A percentile compares a stretch with the other conserved stretches of the same genome.
These are phyloP conservation scores for Orobanche coerulescens DNA, from an alignment of 257 asterid species.

Conservation along the genomic window DNA sequence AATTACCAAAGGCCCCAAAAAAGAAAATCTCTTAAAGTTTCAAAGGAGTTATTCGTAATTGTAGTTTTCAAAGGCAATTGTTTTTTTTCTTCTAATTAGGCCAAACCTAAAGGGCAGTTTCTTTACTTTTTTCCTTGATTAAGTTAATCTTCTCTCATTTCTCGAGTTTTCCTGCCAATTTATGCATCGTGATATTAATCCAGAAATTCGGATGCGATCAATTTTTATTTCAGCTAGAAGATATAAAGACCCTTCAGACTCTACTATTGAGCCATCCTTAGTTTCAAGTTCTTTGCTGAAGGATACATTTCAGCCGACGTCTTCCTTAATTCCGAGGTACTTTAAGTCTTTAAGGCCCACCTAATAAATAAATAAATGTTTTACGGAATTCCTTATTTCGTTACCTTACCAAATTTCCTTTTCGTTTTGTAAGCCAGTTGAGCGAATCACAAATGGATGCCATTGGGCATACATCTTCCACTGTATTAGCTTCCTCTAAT, in stretches of 20 bases:
- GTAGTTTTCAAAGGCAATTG: too few species aligned
- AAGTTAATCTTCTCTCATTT: too few species aligned
- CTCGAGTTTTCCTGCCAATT: too few species aligned
- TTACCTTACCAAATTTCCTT: background rate
- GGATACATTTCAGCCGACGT: conserved; percentile 17
- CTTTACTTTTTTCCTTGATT: background rate
- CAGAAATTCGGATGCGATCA: background rate
- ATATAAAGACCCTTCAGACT: conserved; percentile 35
- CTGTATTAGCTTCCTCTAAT: conserved; percentile 35
- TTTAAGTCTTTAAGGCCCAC: background rate
- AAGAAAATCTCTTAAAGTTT: background rate
- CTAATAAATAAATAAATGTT: background rate
- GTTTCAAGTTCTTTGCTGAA: conserved; percentile 22
- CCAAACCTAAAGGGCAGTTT: background rate
- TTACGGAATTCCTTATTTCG: background rate
- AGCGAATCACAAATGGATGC: conserved; percentile 19
- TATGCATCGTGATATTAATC: background rate
- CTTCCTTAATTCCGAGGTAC: conserved; percentile 35
- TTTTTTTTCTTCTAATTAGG: too few species aligned
- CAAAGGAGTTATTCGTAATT: background rate
- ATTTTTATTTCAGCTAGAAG: conserved; percentile 43
- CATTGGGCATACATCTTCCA: conserved; percentile 25
- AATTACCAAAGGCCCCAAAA: too few species aligned
- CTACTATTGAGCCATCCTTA: conserved; percentile 21
- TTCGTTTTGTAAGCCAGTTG: conserved; percentile 27